Base-by-base conservation (phyloP, 2,329 filamentous ascomycete genomes). In the Verticillium isaacii region DNA sequence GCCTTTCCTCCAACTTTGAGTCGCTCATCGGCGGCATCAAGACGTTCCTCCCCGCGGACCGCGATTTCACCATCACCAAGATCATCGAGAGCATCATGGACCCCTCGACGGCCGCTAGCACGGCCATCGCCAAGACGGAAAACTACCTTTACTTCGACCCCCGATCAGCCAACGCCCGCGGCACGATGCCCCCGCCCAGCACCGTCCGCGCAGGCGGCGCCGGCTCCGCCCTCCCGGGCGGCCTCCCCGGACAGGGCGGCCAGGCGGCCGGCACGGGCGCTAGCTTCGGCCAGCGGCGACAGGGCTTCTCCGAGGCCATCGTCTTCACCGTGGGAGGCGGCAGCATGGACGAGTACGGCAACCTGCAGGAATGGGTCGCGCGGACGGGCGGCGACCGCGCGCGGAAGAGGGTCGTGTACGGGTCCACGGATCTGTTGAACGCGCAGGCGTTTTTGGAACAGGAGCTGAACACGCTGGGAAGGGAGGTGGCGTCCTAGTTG, bases 81-180 rank as follows among this genome's bases (percentile, higher is more conserved):
- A 97, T 99, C 72, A 94, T 95, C 50, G 95, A 99, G 75, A 96
- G 92, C 1, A 89, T 99, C 70, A 99, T 99, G 94, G 95, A 99
- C 71, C 95, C 95, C 0, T 85, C 92, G 56, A 87, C 92, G 12
- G 94, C 95, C 3, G 92, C 92, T 4, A 94, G 92, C 6, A 94
- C 90, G 32, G 95, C 95, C 32, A 95, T 99, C 66, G 90, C 92
- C 64, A 98, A 97, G 80, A 98, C 95, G 1, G 95, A 99, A 73
- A 89, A 91, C 69, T 99, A 97, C 71, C 86, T 98, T 34, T 99
- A 97, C 81, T 99, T 97, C 73, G 96, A 99, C 72, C 95, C 95
- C 0, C 87, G 94, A 59, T 96, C 91, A 66, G 91, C 94, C 34
- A 97, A 97, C 71, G 95, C 95, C 0, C 86, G 95, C 56, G 95